Base-by-base conservation (phyloP, 164 flowering plant genomes). In the Liriodendron chinense region DNA sequence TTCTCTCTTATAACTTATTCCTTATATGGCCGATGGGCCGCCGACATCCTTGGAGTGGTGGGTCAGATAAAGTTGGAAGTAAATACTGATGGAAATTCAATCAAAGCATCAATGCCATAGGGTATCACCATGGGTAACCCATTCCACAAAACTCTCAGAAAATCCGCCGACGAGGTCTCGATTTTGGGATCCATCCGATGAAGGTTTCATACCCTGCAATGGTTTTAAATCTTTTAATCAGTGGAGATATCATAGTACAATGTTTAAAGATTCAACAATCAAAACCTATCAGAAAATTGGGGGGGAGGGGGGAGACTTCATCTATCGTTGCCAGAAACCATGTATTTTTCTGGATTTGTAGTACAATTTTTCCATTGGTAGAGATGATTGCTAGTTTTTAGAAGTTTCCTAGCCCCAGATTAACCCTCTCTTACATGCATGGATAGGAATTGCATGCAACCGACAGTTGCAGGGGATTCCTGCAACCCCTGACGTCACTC, bases 71-170 rank as follows among this genome's bases (percentile, higher is more conserved):
- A 67, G 8, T 25, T 47, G 8, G 47, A 67, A 26, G 69, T 67
- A 28, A 67, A 67, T 13, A 26, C 12, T 16, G n/a, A 66, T 24
- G 69, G 28, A 48, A 63, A 43, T 43, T 71, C 20, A 68, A 70
- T 18, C 13, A 21, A 9, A 34, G 18, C 75, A 68, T 87, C 82
- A 85, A 53, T 75, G 78, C 72, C 84, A 86, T 43, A 90, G 74
- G 61, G 83, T 61, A 78, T 84, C 86, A 59, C 93, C 96, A 73
- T 80, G 13, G 57, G 64, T 80, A 65, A 94, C 93, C 98, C 97
- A 94, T 2, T 78, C 75, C 71, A 71, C 86, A 64, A 94, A 92
- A 72, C 80, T 81, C 20, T 86, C 87, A 8, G 92, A 79, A 78
- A 73, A 91, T 69, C 82, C 87, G 1, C 25, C 79, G 26, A 76